phyloP scores from a whole-genome alignment of 768 basidiomycete genomes.

The Leccinum sublutescens region DNA sequence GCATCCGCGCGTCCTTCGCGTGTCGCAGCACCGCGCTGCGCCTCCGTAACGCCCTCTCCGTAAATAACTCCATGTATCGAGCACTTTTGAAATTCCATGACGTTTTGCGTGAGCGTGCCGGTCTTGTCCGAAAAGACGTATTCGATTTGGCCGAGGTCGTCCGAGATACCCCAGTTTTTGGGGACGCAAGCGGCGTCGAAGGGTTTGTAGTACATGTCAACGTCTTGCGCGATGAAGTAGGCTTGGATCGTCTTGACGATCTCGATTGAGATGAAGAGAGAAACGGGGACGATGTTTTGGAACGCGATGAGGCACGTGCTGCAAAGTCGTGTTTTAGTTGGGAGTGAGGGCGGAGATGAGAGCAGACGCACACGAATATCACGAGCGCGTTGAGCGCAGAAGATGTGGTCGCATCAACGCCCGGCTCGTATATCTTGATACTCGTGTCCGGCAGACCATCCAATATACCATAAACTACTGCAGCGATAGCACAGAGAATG shows the following conservation, averaged over 20 bases:
- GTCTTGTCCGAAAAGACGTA: constrained; percentile 95
- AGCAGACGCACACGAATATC: constrained; percentile 78
- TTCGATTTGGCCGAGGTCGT: constrained; percentile 98
- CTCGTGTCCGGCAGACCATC: constrained; percentile 63
- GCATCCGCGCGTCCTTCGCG: constrained; percentile 70
- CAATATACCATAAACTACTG: constrained; percentile 72
- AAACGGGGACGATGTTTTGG: constrained; percentile 96
- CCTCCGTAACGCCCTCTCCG: constrained; percentile 95
- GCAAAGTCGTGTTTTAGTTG: constrained; percentile 8
- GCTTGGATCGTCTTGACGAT: constrained; percentile 98
- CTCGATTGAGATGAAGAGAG: constrained; percentile 96
- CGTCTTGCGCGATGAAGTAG: constrained; percentile 92
- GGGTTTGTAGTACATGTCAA: constrained; percentile 93
- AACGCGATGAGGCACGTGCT: constrained; percentile 94
- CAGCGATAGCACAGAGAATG: constrained; percentile 73
- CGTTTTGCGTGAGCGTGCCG: constrained; percentile 94
- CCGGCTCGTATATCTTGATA: constrained; percentile 66
- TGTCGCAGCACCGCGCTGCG: constrained; percentile 87
- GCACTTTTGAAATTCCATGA: constrained; percentile 98
- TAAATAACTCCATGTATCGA: constrained; percentile 82
- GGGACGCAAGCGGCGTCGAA: constrained; percentile 89
- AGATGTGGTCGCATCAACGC: constrained; percentile 59
- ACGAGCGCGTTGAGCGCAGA: constrained; percentile 73
- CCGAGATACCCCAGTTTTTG: constrained; percentile 98
- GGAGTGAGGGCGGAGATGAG: background rate